A percentile compares a stretch with the other conserved stretches of the same genome.
Conservation (phyloP, 495 filamentous ascomycete species). For the Xylaria palmicola region DNA sequence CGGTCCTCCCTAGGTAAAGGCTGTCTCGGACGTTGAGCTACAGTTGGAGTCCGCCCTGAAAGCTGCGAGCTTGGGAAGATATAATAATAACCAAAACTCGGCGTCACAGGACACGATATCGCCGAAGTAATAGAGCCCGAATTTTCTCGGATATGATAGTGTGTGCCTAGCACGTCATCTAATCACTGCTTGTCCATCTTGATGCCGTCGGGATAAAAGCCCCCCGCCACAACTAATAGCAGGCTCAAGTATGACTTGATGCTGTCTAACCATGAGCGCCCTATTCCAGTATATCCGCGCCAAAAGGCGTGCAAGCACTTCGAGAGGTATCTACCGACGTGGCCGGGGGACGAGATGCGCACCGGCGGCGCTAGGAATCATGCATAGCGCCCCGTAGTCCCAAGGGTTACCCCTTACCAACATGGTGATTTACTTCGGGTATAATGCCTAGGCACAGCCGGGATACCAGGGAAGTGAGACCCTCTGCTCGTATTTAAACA, state of each 20-base stretch:
- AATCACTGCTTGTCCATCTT: slow-evolving; percentile 1
- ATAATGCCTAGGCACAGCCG: too few species aligned
- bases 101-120: neutral
- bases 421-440: too few species aligned
- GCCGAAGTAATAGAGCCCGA: slow-evolving; percentile 30
- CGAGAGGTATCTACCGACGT: slow-evolving; percentile 40
- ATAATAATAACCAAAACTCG: neutral
- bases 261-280: slow-evolving; percentile 51
- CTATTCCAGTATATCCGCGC: slow-evolving; percentile 40
- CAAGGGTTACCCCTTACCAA: too few species aligned
- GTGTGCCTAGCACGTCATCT: slow-evolving; percentile 45
- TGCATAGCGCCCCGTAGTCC: neutral
- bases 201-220: slow-evolving; percentile 45
- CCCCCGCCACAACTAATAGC: slow-evolving; percentile 35
- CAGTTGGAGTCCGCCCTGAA: neutral
- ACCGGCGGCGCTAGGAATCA: slow-evolving; percentile 45
- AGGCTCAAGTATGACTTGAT: slow-evolving; percentile 49
- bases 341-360: slow-evolving; percentile 32
- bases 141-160: slow-evolving; percentile 29
- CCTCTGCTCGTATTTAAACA: too few species aligned
- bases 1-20: slow-evolving; percentile 6
- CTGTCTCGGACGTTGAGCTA: neutral
- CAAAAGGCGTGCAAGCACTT: slow-evolving; percentile 45
- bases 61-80: neutral
- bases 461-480: too few species aligned